These are phyloP conservation scores for Aureobasidium sp. DNA, from an alignment of 2,329 filamentous ascomycete species.

Conservation along the genomic window DNA sequence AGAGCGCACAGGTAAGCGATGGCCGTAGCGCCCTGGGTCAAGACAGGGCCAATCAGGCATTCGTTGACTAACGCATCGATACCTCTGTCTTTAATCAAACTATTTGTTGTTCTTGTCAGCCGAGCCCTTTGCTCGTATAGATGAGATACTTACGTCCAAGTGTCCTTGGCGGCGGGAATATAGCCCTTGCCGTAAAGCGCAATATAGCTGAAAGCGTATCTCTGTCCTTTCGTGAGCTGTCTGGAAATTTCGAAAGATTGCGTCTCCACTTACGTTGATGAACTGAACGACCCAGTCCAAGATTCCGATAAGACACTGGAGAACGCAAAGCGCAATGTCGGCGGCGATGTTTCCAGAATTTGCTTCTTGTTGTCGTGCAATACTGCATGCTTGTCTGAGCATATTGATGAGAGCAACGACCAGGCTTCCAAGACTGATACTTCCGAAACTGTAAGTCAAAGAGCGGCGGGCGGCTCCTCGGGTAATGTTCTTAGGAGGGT, in stretches of 20 bases:
- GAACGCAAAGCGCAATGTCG: slow-evolving; percentile 61
- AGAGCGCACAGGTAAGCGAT: slow-evolving; percentile 77
- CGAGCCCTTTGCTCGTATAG: not conserved
- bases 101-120: slow-evolving; percentile 22
- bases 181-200: slow-evolving; percentile 88
- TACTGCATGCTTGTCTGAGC: slow-evolving; percentile 70
- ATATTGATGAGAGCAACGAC: slow-evolving; percentile 83
- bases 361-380: slow-evolving; percentile 62
- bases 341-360: slow-evolving; percentile 62
- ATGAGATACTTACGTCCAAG: slow-evolving; percentile 54
- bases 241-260: slow-evolving; percentile 23
- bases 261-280: slow-evolving; percentile 57
- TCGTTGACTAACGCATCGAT: slow-evolving; percentile 87
- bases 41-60: slow-evolving; percentile 58
- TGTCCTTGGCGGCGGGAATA: slow-evolving; percentile 78
- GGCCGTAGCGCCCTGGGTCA: slow-evolving; percentile 60
- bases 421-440: slow-evolving; percentile 78
- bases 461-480: slow-evolving; percentile 75
- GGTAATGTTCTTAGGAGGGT: slow-evolving; percentile 70
- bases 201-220: slow-evolving; percentile 84
- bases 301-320: slow-evolving; percentile 69
- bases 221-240: slow-evolving; percentile 13
- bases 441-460: slow-evolving; percentile 86
- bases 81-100: slow-evolving; percentile 84
- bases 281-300: slow-evolving; percentile 83